phyloP scores from a whole-genome alignment of 1,139 yeast species.

The Yarrowia galli region DNA sequence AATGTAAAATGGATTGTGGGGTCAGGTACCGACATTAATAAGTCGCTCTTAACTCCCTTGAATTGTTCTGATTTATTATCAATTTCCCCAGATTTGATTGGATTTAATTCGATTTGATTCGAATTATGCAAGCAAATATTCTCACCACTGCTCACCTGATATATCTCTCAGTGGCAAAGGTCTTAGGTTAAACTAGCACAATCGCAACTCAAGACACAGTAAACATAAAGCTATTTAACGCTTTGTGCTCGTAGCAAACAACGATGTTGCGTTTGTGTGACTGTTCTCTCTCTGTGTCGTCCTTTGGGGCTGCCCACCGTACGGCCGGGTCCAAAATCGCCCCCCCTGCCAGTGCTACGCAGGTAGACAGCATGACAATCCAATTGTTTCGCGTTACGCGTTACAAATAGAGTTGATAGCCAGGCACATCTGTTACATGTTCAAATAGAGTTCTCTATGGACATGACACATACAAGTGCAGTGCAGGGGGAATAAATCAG shows the following conservation, averaged over 20 bases:
- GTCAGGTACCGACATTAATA: too few relatives aligned
- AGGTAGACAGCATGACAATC: constrained; percentile 18
- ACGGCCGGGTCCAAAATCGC: background rate
- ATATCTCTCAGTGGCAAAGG: constrained; percentile 24
- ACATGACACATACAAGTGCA: background rate
- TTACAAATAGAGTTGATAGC: constrained; percentile 20
- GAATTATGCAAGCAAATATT: too few relatives aligned
- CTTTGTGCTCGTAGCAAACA: background rate
- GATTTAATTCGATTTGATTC: background rate
- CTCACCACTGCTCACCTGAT: background rate
- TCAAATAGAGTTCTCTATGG: background rate
- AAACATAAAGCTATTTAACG: background rate
- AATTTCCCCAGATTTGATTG: background rate
- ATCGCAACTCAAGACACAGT: background rate
- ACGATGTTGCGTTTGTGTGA: background rate
- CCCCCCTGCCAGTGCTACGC: constrained; percentile 13
- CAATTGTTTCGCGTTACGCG: constrained; percentile 30
- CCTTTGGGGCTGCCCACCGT: background rate
- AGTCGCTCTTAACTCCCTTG: too few relatives aligned
- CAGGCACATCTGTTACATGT: constrained; percentile 36
- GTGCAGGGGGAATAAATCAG: background rate
- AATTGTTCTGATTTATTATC: background rate
- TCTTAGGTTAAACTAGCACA: constrained; percentile 13
- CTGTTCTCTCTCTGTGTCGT: background rate
- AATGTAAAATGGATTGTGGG: too few relatives aligned